Percentiles rank a stretch among this genome's conserved stretches.
Evolutionary conservation across 768 basidiomycete genomes (phyloP).

Genomic region (Leccinum obscurum): DNA sequence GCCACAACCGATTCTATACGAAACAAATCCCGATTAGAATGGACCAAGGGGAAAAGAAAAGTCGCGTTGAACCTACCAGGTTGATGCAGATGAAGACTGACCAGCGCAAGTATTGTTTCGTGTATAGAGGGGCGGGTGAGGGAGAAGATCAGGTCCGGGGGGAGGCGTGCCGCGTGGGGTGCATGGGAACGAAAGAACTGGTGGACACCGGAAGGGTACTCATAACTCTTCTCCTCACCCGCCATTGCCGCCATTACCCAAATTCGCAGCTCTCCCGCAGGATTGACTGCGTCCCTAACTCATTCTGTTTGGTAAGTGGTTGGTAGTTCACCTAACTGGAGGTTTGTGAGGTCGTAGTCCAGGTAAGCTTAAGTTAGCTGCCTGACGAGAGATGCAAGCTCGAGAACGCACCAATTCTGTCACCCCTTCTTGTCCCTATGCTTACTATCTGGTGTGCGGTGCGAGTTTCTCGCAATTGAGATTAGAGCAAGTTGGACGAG

Average conservation of each 20-base stretch:
- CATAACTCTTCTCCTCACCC: not conserved
- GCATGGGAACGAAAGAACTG: not conserved
- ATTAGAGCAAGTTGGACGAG: too few relatives aligned
- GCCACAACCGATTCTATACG: slow-evolving; percentile 34
- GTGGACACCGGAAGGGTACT: not conserved
- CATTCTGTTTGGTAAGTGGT: too few relatives aligned
- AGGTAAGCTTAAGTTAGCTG: not conserved
- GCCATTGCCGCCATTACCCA: not conserved
- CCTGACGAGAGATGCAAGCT: not conserved
- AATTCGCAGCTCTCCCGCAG: not conserved
- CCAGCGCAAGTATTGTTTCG: slow-evolving; percentile 29
- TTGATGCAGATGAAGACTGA: slow-evolving; percentile 37
- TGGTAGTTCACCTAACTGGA: too few relatives aligned
- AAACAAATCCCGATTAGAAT: not conserved
- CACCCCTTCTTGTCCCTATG: too few relatives aligned
- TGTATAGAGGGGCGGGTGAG: slow-evolving; percentile 36
- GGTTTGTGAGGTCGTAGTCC: too few relatives aligned
- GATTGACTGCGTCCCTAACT: not conserved
- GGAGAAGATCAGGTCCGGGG: slow-evolving; percentile 31
- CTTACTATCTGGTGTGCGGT: too few relatives aligned
- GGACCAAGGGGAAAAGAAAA: not conserved
- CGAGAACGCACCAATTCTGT: not conserved
- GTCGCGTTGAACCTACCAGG: slow-evolving; percentile 20
- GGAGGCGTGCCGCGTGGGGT: too few relatives aligned
- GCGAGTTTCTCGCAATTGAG: too few relatives aligned